Evolutionary conservation across 1,139 yeast genomes (phyloP), one percentile per base, ranked within the genome.

Genomic region (Geotrichum phurueaensis): DNA sequence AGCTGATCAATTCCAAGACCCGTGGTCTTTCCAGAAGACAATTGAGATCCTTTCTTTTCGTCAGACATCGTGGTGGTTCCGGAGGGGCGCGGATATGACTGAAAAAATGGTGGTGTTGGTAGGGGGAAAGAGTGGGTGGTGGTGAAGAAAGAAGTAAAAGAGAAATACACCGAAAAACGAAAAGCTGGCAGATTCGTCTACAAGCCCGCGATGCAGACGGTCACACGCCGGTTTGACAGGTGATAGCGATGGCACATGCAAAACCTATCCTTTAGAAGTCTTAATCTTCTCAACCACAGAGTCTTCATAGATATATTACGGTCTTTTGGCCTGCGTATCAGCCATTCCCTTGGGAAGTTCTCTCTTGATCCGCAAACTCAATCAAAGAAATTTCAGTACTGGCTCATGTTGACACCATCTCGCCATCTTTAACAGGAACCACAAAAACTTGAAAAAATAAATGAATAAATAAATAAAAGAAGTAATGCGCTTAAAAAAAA

Each of bases 1-100:
- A 81, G 71, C 58, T 78, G 78, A 60, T 77, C 77, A 62, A 81
- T 61, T 25, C 67, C 62, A 61, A 67, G 61, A n/a, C 72, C 72
- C 6, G 69, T 60, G 54, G 65, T 62, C 51, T 66, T 65, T n/a
- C 20, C 20, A 13, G 45, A 18, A 3, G n/a, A 18, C 45, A 39
- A 39, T n/a, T 39, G 20, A 39, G 45, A 39, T 39, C 18, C 45
- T 39, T 39, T 39, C 7, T 39, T 39, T 13, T 6, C 18, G 20
- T 39, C 45, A 18, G 45, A 39, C 45, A 39, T 39, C 9, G 45
- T 39, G n/a, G 4, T 39, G 18, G 45, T 39, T 39, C 45, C 45
- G 45, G 20, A 6, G 45, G n/a, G n/a, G n/a, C n/a, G n/a, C 29
- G 29, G 29, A 6, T 39, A 39, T 2, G 15, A 15, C 45, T 39